phyloP scores from a whole-genome alignment of 2,329 filamentous ascomycete genomes.

The Trichoderma simmonsii region DNA sequence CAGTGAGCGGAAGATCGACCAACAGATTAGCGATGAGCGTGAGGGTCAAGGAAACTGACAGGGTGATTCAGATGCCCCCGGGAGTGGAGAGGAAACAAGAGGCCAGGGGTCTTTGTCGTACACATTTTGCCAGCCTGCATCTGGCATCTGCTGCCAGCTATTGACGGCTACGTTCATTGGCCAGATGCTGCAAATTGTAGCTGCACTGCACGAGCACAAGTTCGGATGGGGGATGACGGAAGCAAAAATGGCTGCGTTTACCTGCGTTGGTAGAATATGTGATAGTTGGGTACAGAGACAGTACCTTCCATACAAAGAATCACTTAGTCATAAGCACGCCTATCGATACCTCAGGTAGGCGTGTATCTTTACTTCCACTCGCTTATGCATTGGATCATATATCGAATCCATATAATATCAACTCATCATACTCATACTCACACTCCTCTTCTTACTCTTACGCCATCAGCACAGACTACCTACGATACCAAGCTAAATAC shows the following conservation, averaged over 20 bases:
- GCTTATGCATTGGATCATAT: neutral
- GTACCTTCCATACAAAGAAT: neutral
- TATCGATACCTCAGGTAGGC: neutral
- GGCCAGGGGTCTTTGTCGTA: neutral
- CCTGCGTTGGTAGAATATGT: neutral
- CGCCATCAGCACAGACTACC: neutral
- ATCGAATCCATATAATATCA: neutral
- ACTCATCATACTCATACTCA: neutral
- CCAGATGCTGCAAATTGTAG: neutral
- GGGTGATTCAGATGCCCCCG: neutral
- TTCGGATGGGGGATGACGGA: neutral
- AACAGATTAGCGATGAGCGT: constrained; percentile 1
- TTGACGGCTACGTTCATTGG: neutral
- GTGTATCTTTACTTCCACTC: neutral
- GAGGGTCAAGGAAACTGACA: neutral
- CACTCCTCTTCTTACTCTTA: neutral
- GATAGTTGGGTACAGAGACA: neutral
- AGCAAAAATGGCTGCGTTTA: neutral
- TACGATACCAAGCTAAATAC: neutral
- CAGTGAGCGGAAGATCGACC: constrained; percentile 3
- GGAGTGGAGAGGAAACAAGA: neutral
- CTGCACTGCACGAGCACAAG: neutral
- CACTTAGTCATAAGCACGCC: neutral
- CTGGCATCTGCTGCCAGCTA: neutral
- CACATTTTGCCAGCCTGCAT: neutral